Evolutionary conservation across 2,329 filamentous ascomycete species (phyloP).

Genomic region (Elsinoe fawcettii): DNA sequence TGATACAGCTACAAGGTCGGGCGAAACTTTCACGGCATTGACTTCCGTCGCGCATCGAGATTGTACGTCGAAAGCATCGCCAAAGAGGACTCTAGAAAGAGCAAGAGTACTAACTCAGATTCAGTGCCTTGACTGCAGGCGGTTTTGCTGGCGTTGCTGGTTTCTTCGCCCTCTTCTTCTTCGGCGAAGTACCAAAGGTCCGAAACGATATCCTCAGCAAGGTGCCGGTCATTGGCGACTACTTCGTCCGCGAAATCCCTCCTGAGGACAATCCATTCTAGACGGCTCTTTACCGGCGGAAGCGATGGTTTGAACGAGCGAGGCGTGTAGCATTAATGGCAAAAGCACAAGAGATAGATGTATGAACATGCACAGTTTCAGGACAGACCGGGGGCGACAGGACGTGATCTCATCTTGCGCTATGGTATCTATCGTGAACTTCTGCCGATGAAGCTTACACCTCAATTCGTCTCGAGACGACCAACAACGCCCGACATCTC

Average conservation of each 20-base stretch:
- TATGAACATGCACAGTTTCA: slow-evolving; percentile 5
- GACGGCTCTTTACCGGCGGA: not conserved
- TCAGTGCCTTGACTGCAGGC: slow-evolving; percentile 38
- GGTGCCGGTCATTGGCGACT: slow-evolving; percentile 50
- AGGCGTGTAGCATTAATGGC: slow-evolving; percentile 7
- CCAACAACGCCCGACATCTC: slow-evolving; percentile 93
- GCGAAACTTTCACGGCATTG: slow-evolving; percentile 45
- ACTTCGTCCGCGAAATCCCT: slow-evolving; percentile 50
- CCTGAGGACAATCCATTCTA: slow-evolving; percentile 58
- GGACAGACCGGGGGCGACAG: not conserved
- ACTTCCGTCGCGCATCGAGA: slow-evolving; percentile 33
- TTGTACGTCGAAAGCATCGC: slow-evolving; percentile 37
- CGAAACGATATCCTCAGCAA: slow-evolving; percentile 55
- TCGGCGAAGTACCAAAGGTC: slow-evolving; percentile 56
- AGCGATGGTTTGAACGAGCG: not conserved
- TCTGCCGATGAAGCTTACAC: not conserved
- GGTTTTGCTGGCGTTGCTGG: slow-evolving; percentile 52
- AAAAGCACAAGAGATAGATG: slow-evolving; percentile 6
- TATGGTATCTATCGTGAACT: slow-evolving; percentile 13
- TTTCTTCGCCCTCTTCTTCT: slow-evolving; percentile 54
- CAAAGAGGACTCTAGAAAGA: not conserved
- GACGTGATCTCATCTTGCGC: not conserved
- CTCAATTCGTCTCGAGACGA: slow-evolving; percentile 53
- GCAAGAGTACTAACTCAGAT: not conserved
- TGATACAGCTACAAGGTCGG: slow-evolving; percentile 42